Conservation (phyloP, 2,329 filamentous ascomycete genomes). For the Neurospora sp. region DNA sequence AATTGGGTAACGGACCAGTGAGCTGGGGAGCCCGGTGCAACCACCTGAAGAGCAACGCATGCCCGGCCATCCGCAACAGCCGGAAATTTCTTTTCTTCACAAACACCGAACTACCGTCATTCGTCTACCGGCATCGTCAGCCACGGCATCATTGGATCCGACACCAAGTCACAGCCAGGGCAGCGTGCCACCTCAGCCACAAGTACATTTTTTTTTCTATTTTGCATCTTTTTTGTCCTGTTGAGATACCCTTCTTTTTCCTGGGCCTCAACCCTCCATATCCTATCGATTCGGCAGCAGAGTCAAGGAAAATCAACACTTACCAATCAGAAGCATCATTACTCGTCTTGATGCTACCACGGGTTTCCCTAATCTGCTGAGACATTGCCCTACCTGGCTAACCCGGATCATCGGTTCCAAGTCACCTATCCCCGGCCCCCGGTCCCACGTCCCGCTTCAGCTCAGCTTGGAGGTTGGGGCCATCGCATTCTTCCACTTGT, state of each 20-base stretch:
- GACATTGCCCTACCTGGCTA: neutral
- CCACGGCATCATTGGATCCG: constrained; percentile 1
- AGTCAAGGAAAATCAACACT: neutral
- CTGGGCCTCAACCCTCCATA: neutral
- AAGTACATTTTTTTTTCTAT: neutral
- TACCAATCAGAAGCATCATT: neutral
- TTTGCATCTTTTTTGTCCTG: neutral
- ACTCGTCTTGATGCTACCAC: no score
- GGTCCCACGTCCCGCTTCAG: constrained; percentile 2
- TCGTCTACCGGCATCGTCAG: neutral
- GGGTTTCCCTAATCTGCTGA: neutral
- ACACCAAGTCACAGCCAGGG: neutral
- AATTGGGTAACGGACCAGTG: neutral
- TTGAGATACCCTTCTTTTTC: neutral
- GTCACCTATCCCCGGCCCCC: constrained; percentile 3
- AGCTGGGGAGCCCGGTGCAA: neutral
- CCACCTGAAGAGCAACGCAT: neutral
- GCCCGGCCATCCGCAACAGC: constrained; percentile 8
- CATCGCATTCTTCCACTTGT: neutral
- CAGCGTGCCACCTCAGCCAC: neutral
- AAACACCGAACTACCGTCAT: neutral
- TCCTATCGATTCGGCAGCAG: neutral
- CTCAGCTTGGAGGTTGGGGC: constrained; percentile 1
- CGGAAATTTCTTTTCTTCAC: constrained; percentile 13
- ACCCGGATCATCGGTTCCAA: neutral